Evolutionary conservation across 78 protist species (phyloP), one percentile per base, ranked within the genome.

Genomic region (Dictyostelium brefeldianum): DNA sequence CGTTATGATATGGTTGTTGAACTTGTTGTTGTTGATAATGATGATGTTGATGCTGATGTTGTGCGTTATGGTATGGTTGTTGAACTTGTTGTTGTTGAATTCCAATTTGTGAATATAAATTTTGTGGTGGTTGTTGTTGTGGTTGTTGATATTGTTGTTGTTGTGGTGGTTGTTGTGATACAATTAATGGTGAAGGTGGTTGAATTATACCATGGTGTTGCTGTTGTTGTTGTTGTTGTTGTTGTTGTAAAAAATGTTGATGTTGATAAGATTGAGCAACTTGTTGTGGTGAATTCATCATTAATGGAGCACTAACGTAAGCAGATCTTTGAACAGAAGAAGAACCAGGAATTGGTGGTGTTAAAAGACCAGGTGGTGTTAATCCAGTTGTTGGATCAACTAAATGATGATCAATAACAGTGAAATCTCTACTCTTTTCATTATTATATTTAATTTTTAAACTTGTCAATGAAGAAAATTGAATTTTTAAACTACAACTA

Each of bases 361-460:
- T 67, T 31, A 67, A 31, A 29, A 67, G 31, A 31, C 75, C 75
- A 17, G 79, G 79, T 46, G 79, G 79, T n/a, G 79, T 46, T 46
- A 67, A 67, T 12, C 50, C 47, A 17, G 41, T 67, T 4, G 41
- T 25, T 73, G 80, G 75, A 67, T 67, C 75, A 27, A 67, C 11
- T 31, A 31, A 31, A 31, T 67, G 48, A 18, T 41, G 81, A 31
- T 29, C 78, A 9, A 84, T 81, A 74, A 79, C 78, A 17, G 95
- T 81, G 43, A 81, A 80, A 51, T 90, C 95, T 46, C 96, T 57
- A 25, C 80, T 70, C 50, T 91, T 95, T 11, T 90, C 95, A 62
- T 89, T 90, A 83, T 96, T 95, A 75, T 93, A 92, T 81, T 75
- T 73, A 36, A 96, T 90, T 11, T 51, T 78, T 69, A 96, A 81